Conservation (phyloP, 2,329 filamentous ascomycete genomes). For the Colletotrichum viniferum region DNA sequence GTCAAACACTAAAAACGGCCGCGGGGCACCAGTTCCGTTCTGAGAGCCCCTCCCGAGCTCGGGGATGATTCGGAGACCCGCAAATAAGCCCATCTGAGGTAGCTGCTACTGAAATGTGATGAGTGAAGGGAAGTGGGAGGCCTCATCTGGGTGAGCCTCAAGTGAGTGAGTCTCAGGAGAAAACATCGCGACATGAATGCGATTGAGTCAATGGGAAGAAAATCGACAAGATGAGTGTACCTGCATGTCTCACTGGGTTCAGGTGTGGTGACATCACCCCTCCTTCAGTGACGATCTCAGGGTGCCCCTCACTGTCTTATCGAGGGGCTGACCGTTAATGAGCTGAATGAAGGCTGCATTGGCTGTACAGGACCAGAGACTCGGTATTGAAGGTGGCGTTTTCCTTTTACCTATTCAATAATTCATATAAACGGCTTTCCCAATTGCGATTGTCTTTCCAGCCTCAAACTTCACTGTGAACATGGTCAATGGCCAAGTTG, state of each 20-base stretch:
- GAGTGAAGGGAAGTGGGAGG: neutral
- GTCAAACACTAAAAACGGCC: conserved; percentile 20
- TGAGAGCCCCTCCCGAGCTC: conserved; percentile 5
- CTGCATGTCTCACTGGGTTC: neutral
- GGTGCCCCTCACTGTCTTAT: neutral
- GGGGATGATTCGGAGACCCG: conserved; percentile 21
- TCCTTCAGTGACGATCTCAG: neutral
- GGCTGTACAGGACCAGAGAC: neutral
- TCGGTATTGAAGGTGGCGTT: neutral
- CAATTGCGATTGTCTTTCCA: neutral
- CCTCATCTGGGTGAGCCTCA: neutral
- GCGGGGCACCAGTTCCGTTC: conserved; percentile 8
- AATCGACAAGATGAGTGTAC: neutral
- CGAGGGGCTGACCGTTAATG: neutral
- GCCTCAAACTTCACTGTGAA: neutral
- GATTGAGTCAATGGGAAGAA: neutral
- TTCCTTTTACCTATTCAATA: neutral
- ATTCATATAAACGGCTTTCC: neutral
- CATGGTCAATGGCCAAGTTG: neutral
- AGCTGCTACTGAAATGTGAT: neutral
- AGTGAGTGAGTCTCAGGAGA: neutral
- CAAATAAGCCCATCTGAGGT: conserved; percentile 1
- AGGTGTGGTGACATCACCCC: conserved; percentile 1
- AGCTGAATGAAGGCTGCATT: neutral
- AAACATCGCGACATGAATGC: neutral